phyloP scores from a whole-genome alignment of 208 protist species.

The Histomonas meleagridis region DNA sequence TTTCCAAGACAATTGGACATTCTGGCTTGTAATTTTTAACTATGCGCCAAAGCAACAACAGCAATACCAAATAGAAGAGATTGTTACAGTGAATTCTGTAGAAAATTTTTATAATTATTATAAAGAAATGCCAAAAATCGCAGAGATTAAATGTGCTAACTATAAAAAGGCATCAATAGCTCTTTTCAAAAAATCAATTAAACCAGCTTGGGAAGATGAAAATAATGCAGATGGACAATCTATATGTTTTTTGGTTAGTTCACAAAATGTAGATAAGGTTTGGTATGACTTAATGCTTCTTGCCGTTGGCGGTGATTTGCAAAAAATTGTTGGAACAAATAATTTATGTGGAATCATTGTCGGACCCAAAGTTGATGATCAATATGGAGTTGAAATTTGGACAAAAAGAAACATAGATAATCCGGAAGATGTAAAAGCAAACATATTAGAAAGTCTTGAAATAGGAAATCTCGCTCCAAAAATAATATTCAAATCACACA shows the following conservation, averaged over 20 bases:
- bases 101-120: background rate
- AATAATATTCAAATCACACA: no score
- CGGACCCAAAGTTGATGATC: no score
- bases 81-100: background rate
- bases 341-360: no score
- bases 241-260: background rate
- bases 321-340: background rate
- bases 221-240: background rate
- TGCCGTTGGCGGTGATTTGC: background rate
- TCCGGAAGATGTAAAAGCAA: no score
- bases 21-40: no score
- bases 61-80: conserved; percentile 4
- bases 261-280: background rate
- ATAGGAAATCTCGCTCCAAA: no score
- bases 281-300: background rate
- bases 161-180: background rate
- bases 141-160: background rate
- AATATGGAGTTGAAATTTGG: no score
- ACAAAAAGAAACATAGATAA: no score
- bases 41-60: no score
- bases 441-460: no score
- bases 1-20: no score
- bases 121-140: background rate
- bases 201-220: background rate
- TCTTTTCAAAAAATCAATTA: background rate